phyloP scores from a whole-genome alignment of 208 protist species.

The Phytomonas sp. region DNA sequence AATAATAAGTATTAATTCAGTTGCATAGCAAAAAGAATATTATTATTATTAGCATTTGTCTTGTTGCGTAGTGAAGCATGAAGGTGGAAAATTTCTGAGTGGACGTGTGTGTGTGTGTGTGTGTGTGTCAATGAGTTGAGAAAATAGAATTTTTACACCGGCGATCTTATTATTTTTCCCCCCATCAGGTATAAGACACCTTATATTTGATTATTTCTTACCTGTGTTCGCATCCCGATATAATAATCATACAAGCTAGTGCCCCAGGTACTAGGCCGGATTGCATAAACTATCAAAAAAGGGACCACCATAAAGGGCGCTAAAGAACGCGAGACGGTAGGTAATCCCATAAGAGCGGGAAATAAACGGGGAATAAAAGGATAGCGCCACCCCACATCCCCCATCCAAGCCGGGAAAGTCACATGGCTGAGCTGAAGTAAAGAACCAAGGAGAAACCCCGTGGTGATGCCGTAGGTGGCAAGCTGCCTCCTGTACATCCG shows the following conservation, averaged over 20 bases:
- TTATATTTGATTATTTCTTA: constrained; percentile 46
- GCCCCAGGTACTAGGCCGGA: constrained; percentile 42
- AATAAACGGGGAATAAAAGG: constrained; percentile 82
- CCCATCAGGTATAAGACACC: constrained; percentile 27
- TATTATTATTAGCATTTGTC: too few species aligned
- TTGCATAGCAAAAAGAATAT: too few species aligned
- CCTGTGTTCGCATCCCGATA: constrained; percentile 58
- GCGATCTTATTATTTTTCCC: neutral
- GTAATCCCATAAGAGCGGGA: constrained; percentile 71
- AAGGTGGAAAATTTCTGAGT: neutral
- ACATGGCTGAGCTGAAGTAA: constrained; percentile 61
- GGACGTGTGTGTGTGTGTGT: constrained; percentile 50
- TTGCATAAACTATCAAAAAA: constrained; percentile 52
- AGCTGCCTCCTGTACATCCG: constrained; percentile 65
- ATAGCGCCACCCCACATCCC: constrained; percentile 79
- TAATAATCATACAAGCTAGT: constrained; percentile 77
- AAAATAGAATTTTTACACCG: neutral
- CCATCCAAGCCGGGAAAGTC: constrained; percentile 84
- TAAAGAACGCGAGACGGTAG: constrained; percentile 68
- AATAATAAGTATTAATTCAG: neutral
- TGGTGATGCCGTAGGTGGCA: constrained; percentile 48
- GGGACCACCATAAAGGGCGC: constrained; percentile 80
- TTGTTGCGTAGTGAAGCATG: neutral
- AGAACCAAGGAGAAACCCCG: constrained; percentile 37
- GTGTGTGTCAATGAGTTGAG: neutral